Conservation (phyloP, 495 filamentous ascomycete genomes). For the Letharia columbiana region DNA sequence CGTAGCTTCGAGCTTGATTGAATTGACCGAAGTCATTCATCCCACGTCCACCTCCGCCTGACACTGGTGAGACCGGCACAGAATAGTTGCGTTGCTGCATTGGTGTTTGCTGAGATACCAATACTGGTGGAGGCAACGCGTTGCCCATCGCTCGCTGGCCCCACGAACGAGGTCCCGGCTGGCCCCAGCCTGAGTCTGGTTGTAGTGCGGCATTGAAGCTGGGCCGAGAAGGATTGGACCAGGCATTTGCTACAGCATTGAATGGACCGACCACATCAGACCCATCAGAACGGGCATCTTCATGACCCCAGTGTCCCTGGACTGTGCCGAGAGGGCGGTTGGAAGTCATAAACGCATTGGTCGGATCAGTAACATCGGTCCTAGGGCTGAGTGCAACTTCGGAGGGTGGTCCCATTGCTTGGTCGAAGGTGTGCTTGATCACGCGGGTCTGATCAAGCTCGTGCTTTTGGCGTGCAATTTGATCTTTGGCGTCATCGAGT, state of each 20-base stretch:
- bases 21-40: constrained; percentile 33
- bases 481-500: constrained; percentile 67
- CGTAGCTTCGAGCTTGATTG: constrained; percentile 32
- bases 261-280: constrained; percentile 36
- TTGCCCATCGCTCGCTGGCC: constrained; percentile 15
- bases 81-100: constrained; percentile 37
- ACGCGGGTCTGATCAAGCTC: constrained; percentile 73
- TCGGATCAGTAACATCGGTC: constrained; percentile 44
- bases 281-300: constrained; percentile 57
- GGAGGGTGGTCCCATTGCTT: constrained; percentile 55
- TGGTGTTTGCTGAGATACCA: constrained; percentile 24
- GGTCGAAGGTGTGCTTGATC: constrained; percentile 65
- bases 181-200: constrained; percentile 27
- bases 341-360: constrained; percentile 16
- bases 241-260: constrained; percentile 45
- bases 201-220: constrained; percentile 24
- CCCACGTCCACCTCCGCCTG: constrained; percentile 27
- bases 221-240: constrained; percentile 40
- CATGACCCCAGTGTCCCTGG: constrained; percentile 25
- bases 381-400: constrained; percentile 45
- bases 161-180: constrained; percentile 21
- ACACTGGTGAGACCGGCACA: constrained; percentile 32
- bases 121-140: constrained; percentile 15
- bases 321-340: constrained; percentile 7
- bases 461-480: constrained; percentile 73